phyloP scores from a whole-genome alignment of 202 grass and related monocot species.

The Tripidium arundinaceum region DNA sequence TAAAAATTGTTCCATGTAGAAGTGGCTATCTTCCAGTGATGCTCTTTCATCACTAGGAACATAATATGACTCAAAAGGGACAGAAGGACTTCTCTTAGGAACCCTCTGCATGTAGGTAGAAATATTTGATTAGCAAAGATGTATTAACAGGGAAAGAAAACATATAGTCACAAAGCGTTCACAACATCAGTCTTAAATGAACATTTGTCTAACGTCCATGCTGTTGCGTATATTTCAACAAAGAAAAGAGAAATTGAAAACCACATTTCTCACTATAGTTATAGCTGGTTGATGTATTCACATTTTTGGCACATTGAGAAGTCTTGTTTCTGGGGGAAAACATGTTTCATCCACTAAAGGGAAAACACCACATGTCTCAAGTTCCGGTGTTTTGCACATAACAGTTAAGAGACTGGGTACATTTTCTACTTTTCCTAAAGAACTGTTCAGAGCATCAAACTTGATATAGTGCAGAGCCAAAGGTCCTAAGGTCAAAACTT shows the following conservation, averaged over 20 bases:
- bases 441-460: background rate
- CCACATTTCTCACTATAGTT: background rate
- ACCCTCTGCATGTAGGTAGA: constrained; percentile 58
- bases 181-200: constrained; percentile 5
- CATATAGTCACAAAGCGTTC: background rate
- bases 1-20: constrained; percentile 67
- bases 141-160: constrained; percentile 8
- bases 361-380: background rate
- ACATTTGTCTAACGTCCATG: background rate
- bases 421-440: background rate
- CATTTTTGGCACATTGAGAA: background rate
- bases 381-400: background rate
- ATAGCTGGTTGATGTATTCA: background rate
- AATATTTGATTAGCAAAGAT: constrained; percentile 31
- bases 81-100: constrained; percentile 62
- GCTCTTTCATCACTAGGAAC: constrained; percentile 58
- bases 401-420: background rate
- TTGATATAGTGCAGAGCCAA: background rate
- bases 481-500: background rate
- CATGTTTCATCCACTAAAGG: background rate
- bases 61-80: constrained; percentile 82
- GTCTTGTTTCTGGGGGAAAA: background rate
- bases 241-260: background rate
- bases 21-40: constrained; percentile 47
- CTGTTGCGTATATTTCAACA: background rate